A percentile compares a stretch with the other conserved stretches of the same genome.
Conservation (phyloP, 805 yeast species). For the Candida argentea region DNA sequence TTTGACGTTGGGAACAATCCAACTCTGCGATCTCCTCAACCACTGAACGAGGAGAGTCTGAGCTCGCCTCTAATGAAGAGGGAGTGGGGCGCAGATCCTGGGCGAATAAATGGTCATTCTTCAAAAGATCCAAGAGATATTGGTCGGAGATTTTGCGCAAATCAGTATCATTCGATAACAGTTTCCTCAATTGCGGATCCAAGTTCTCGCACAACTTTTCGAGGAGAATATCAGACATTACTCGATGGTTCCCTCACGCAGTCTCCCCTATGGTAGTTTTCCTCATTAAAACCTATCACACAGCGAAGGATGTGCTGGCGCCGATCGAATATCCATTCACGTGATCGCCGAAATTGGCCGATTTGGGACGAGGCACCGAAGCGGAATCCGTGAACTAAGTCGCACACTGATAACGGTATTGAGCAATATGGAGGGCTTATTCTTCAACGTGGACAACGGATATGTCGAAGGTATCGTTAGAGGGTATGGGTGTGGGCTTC, state of each 20-base stretch:
- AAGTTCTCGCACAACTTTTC: conserved; percentile 20
- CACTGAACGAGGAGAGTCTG: too few species aligned
- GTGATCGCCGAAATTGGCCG: too few species aligned
- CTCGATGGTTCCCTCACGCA: too few species aligned
- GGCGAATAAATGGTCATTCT: conserved; percentile 38
- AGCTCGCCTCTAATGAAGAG: too few species aligned
- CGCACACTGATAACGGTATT: too few species aligned
- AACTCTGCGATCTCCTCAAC: conserved; percentile 69
- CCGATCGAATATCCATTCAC: too few species aligned
- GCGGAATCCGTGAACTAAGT: too few species aligned
- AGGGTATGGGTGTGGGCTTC: conserved; percentile 81
- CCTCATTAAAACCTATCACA: conserved; percentile 1
- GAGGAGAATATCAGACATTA: conserved; percentile 25
- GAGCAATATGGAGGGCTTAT: conserved; percentile 76
- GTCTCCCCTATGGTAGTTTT: neutral
- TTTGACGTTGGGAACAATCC: conserved; percentile 41
- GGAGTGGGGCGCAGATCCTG: conserved; percentile 34
- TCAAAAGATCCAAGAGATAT: conserved; percentile 32
- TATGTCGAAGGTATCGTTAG: conserved; percentile 91
- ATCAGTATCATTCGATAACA: conserved; percentile 12
- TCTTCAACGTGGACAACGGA: conserved; percentile 83
- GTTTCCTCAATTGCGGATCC: conserved; percentile 12
- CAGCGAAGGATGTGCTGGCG: too few species aligned
- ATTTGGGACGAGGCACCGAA: too few species aligned
- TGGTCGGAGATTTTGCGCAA: conserved; percentile 13